Evolutionary conservation across 2,329 filamentous ascomycete genomes (phyloP).

Genomic region (Venturia oleaginea): DNA sequence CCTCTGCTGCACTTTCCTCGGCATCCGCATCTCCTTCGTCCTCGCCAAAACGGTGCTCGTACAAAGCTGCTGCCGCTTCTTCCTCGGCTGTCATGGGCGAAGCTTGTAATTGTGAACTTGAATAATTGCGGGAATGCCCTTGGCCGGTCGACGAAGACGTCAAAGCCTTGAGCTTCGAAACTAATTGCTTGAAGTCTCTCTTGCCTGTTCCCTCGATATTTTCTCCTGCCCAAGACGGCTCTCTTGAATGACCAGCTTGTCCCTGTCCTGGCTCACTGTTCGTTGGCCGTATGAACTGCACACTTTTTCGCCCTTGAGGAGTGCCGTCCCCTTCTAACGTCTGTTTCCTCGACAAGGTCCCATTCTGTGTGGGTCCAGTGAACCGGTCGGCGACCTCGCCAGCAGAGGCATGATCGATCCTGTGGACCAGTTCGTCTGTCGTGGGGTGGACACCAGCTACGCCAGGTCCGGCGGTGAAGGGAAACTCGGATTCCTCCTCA

Average conservation of each 20-base stretch:
- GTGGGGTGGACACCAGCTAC: constrained; percentile 18
- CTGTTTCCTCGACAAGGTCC: constrained; percentile 10
- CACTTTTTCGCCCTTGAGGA: constrained; percentile 50
- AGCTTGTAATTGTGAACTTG: neutral
- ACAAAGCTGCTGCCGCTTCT: constrained; percentile 47
- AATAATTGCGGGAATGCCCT: neutral
- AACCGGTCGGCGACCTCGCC: constrained; percentile 18
- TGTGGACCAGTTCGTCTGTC: constrained; percentile 17
- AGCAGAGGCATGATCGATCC: constrained; percentile 17
- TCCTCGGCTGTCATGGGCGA: constrained; percentile 38
- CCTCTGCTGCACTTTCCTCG: constrained; percentile 77
- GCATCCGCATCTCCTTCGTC: constrained; percentile 65
- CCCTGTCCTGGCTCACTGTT: constrained; percentile 32
- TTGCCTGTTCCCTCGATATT: constrained; percentile 47
- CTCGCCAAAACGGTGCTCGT: constrained; percentile 21
- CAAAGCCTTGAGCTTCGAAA: constrained; percentile 70
- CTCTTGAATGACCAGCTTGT: constrained; percentile 41
- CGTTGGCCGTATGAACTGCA: constrained; percentile 58
- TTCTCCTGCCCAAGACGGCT: constrained; percentile 53
- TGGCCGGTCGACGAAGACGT: constrained; percentile 33
- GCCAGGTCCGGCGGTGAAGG: constrained; percentile 23
- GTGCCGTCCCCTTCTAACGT: constrained; percentile 25
- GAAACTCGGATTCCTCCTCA: constrained; percentile 22
- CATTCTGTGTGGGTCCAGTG: constrained; percentile 16
- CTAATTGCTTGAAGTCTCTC: constrained; percentile 51